phyloP scores from a whole-genome alignment of 176 grass and related monocot genomes.

The Aegilops umbellulata region DNA sequence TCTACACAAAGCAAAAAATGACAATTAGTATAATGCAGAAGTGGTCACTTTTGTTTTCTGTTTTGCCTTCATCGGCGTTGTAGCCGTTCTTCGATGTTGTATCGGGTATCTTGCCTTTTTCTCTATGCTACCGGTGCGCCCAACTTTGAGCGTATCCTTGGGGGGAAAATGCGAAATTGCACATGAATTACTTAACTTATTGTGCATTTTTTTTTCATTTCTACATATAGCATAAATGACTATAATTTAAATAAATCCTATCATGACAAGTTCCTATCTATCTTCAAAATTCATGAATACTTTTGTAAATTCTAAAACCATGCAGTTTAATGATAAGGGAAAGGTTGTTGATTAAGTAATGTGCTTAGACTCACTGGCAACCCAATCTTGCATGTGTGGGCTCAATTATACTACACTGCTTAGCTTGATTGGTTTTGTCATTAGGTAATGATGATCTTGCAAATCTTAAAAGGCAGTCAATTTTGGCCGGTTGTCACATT shows the following conservation, averaged over 20 bases:
- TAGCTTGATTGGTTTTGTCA: not conserved
- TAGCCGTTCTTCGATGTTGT: too few relatives aligned
- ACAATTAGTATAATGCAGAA: too few relatives aligned
- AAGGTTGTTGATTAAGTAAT: not conserved
- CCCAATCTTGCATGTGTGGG: not conserved
- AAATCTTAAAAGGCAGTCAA: constrained; percentile 27
- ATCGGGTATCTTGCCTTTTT: too few relatives aligned
- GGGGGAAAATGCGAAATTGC: too few relatives aligned
- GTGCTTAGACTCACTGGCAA: not conserved
- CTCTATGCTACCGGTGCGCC: too few relatives aligned
- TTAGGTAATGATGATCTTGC: not conserved
- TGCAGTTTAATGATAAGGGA: not conserved
- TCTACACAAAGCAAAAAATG: too few relatives aligned
- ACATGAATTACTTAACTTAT: not conserved
- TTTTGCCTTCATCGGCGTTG: too few relatives aligned
- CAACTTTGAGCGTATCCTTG: too few relatives aligned
- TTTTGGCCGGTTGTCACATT: not conserved
- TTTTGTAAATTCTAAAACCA: too few relatives aligned
- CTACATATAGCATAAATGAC: not conserved
- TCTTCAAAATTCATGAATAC: too few relatives aligned
- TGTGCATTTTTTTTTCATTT: not conserved
- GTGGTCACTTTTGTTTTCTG: too few relatives aligned
- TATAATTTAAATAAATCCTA: not conserved
- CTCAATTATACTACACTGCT: not conserved
- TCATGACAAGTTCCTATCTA: not conserved